Percentiles rank a stretch among this genome's conserved stretches.
Evolutionary conservation across 495 filamentous ascomycete genomes (phyloP).

Genomic region (Xylaria sp.): DNA sequence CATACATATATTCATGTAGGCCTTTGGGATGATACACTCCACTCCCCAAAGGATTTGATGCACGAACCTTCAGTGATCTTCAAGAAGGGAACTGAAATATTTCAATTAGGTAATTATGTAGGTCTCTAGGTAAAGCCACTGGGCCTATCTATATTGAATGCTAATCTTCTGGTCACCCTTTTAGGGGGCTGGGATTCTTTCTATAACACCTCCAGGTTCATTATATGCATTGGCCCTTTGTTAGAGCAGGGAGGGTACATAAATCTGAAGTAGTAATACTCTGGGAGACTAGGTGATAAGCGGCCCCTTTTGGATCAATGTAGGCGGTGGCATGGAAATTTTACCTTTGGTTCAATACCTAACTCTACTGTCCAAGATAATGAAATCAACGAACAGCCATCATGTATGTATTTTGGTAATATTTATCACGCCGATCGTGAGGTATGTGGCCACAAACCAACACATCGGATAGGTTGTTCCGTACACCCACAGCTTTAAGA

Average conservation of each 20-base stretch:
- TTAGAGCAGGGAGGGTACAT: not conserved
- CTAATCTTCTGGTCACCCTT: not conserved
- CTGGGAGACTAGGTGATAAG: not conserved
- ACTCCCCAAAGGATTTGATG: slow-evolving; percentile 5
- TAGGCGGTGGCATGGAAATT: not conserved
- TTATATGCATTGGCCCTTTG: slow-evolving; percentile 23
- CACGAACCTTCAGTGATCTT: not conserved
- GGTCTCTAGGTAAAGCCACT: not conserved
- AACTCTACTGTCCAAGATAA: not conserved
- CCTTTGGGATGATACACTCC: not conserved
- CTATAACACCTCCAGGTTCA: slow-evolving; percentile 6
- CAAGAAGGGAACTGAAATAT: not conserved
- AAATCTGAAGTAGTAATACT: not conserved
- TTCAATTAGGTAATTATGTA: slow-evolving; percentile 7
- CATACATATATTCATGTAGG: not conserved
- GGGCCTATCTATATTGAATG: not conserved
- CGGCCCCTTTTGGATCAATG: not conserved
- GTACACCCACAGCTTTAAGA: not conserved
- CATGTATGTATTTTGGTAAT: not conserved
- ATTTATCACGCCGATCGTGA: not conserved
- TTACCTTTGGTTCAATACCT: not conserved
- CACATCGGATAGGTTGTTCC: not conserved
- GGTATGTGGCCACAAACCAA: not conserved
- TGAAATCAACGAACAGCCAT: not conserved
- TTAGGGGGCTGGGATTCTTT: not conserved